Evolutionary conservation across 208 protist genomes (phyloP).

Genomic region (Crithidia sp.): DNA sequence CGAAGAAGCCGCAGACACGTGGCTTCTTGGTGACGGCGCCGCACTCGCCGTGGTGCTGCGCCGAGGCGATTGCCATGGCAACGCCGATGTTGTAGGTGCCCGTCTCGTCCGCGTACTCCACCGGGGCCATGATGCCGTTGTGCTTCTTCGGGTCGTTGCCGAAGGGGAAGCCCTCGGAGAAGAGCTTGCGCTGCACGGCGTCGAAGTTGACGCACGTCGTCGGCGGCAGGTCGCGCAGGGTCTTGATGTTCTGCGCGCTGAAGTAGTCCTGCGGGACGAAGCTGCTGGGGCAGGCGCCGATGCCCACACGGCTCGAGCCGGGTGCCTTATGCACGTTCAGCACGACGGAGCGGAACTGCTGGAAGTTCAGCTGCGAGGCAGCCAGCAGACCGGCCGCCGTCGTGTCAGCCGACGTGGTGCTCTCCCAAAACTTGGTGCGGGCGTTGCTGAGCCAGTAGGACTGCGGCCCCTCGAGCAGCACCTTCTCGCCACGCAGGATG

Average conservation of each 20-base stretch:
- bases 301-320: conserved; percentile 89
- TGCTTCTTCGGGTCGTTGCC: conserved; percentile 35
- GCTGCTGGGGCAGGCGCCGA: conserved; percentile 89
- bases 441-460: conserved; percentile 94
- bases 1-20: conserved; percentile 90
- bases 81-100: conserved; percentile 90
- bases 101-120: conserved; percentile 78
- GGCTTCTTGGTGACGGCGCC: conserved; percentile 92
- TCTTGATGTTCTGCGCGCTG: conserved; percentile 79
- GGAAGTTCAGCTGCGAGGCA: conserved; percentile 87
- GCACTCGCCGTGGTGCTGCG: conserved; percentile 86
- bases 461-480: conserved; percentile 92
- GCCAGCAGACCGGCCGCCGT: conserved; percentile 84
- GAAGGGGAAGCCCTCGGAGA: conserved; percentile 53
- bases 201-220: conserved; percentile 84
- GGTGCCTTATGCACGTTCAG: conserved; percentile 94
- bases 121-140: conserved; percentile 82
- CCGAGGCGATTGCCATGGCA: conserved; percentile 86
- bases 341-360: conserved; percentile 70
- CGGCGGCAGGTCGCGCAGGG: conserved; percentile 70
- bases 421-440: conserved; percentile 93
- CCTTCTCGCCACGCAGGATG: conserved; percentile 77
- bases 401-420: conserved; percentile 91
- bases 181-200: conserved; percentile 79
- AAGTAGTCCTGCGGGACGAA: conserved; percentile 93